phyloP scores from a whole-genome alignment of 2,329 filamentous ascomycete genomes.

The Penicillium sp. region DNA sequence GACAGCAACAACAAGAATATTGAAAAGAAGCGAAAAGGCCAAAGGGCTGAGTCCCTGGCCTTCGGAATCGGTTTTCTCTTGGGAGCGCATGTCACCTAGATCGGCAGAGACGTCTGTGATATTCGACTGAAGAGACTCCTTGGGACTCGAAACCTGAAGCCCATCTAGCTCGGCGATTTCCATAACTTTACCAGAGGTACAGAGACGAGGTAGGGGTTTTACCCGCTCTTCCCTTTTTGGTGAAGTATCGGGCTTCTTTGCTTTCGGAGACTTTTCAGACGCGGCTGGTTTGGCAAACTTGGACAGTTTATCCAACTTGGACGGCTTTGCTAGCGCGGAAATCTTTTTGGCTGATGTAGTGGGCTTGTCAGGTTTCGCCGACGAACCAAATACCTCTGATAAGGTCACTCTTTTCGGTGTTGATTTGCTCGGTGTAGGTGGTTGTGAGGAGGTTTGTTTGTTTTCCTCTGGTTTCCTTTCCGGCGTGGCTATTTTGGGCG shows the following conservation, averaged over 20 bases:
- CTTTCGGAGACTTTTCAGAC: conserved; percentile 6
- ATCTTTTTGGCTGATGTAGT: not conserved
- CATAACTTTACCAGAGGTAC: conserved; percentile 13
- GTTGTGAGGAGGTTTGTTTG: not conserved
- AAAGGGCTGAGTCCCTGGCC: conserved; percentile 19
- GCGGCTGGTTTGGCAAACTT: conserved; percentile 6
- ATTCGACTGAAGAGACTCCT: conserved; percentile 17
- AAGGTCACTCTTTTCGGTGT: not conserved
- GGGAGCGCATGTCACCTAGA: conserved; percentile 13
- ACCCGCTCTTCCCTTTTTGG: not conserved
- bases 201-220: conserved; percentile 6
- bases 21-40: conserved; percentile 30
- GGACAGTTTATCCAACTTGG: not conserved
- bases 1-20: conserved; percentile 30
- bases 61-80: conserved; percentile 9
- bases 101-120: conserved; percentile 22
- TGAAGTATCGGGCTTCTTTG: conserved; percentile 2
- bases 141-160: conserved; percentile 28
- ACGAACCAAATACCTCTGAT: not conserved
- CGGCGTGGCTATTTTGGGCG: not conserved
- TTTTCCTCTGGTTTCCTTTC: not conserved
- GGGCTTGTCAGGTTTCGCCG: not conserved
- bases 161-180: conserved; percentile 40
- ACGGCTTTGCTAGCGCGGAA: conserved; percentile 2
- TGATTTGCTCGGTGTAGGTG: not conserved